phyloP scores from a whole-genome alignment of 2,329 filamentous ascomycete genomes.

The Sarocladium kiliense region DNA sequence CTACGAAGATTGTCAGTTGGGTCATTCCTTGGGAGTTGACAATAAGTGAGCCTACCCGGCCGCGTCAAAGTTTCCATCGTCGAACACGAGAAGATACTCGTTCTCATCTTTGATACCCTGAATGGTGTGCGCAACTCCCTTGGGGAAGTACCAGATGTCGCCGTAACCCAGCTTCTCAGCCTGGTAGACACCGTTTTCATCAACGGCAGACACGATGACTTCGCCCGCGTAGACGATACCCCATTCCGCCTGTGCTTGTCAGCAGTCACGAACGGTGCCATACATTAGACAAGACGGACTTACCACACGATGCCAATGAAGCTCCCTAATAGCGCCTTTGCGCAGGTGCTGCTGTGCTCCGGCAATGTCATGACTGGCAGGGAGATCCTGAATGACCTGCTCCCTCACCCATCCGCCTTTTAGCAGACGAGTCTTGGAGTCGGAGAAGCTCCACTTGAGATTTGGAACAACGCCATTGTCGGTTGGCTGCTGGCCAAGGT shows the following conservation, averaged over 20 bases:
- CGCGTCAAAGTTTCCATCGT: conserved; percentile 62
- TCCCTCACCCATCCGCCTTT: conserved; percentile 62
- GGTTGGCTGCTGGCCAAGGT: conserved; percentile 55
- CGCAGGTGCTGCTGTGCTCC: conserved; percentile 64
- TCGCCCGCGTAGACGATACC: conserved; percentile 55
- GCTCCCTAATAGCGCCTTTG: conserved; percentile 60
- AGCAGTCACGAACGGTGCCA: too few relatives aligned
- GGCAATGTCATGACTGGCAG: conserved; percentile 59
- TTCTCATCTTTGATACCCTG: conserved; percentile 63
- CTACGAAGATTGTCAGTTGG: conserved; percentile 24
- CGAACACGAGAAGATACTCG: conserved; percentile 62
- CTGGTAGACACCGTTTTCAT: conserved; percentile 54
- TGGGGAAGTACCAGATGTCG: conserved; percentile 66
- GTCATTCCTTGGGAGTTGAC: too few relatives aligned
- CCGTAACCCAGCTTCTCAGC: conserved; percentile 52
- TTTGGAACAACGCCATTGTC: conserved; percentile 61
- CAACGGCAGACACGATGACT: conserved; percentile 54
- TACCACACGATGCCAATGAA: conserved; percentile 65
- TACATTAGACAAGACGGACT: conserved; percentile 22
- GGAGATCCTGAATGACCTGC: conserved; percentile 62
- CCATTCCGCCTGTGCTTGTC: conserved; percentile 54
- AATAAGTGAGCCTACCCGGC: conserved; percentile 46
- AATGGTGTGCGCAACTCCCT: conserved; percentile 58
- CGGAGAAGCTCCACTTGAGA: conserved; percentile 65
- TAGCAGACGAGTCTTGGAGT: conserved; percentile 58